Percentiles rank a stretch among this genome's conserved stretches.
These are phyloP conservation scores for Purshia tridentata DNA, from an alignment of 306 rosid species.

Conservation along the genomic window DNA sequence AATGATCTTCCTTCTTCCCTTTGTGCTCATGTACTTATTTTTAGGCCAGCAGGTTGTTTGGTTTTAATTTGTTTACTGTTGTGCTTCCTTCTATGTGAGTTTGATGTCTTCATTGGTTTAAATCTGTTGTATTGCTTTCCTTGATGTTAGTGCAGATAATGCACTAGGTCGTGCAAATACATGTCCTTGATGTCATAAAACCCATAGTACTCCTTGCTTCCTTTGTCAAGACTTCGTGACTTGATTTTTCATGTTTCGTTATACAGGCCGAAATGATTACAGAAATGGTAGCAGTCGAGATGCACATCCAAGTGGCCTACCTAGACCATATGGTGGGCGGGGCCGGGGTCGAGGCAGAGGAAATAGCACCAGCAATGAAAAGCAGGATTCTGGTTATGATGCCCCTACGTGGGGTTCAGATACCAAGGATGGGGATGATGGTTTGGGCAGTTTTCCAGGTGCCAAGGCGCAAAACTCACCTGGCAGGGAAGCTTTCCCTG, in stretches of 20 bases:
- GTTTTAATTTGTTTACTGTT: not conserved
- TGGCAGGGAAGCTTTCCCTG: conserved; percentile 87
- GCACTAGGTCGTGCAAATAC: not conserved
- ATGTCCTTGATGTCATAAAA: not conserved
- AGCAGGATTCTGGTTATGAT: conserved; percentile 65
- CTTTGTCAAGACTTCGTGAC: not conserved
- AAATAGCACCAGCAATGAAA: conserved; percentile 47
- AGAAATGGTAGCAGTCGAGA: conserved; percentile 59
- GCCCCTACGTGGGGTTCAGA: conserved; percentile 63
- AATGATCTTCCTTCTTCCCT: not conserved
- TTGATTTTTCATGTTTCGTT: not conserved
- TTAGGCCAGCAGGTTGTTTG: not conserved
- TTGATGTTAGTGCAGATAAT: not conserved
- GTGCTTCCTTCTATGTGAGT: not conserved
- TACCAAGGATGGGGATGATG: conserved; percentile 62
- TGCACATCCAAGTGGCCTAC: conserved; percentile 89
- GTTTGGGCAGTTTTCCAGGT: conserved; percentile 67
- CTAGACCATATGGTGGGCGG: conserved; percentile 66
- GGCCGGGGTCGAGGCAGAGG: conserved; percentile 90
- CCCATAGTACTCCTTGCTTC: not conserved
- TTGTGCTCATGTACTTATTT: not conserved
- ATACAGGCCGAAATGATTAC: conserved; percentile 57
- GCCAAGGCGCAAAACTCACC: conserved; percentile 83
- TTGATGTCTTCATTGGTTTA: not conserved
- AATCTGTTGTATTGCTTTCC: not conserved